Evolutionary conservation across 768 basidiomycete species (phyloP), one percentile per base, ranked within the genome.

Genomic region (Hericium erinaceus): DNA sequence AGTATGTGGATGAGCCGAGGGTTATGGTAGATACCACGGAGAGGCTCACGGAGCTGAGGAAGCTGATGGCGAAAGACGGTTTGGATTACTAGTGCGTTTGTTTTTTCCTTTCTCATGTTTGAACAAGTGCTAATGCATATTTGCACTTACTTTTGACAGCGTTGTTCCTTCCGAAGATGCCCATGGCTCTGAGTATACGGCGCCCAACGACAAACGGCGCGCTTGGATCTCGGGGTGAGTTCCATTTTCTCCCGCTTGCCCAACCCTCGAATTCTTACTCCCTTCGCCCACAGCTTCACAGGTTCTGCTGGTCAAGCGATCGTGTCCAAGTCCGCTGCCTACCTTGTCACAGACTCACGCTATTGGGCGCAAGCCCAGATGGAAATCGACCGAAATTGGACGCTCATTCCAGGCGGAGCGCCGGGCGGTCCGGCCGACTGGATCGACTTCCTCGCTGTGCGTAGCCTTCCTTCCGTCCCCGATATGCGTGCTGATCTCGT

Each of bases 131-230:
- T 39, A 62, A 49, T 56, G 28, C 4, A 33, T 33, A 4, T 33
- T 55, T 13, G n/a, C 48, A 15, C n/a, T 13, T 33, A 39, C 8
- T 22, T 2, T 39, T 13, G 13, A 9, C 55, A 92, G 89, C 64
- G 69, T 91, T 61, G 69, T 92, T 50, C 89, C 89, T 2, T 83
- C 79, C 39, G 88, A 89, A 69, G 91, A 93, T 65, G 85, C 89
- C 5, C 91, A 93, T 66, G 80, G 81, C 54, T 90, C 89, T 0
- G 91, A 93, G 69, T 92, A 90, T 59, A 85, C 91, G 24, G 81
- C 88, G 16, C 68, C 77, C 7, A 81, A 82, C 58, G 91, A 93
- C 69, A 87, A 86, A 68, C 81, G 91, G 51, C 75, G 87, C 56
- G 80, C 89, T 66, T 92, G 81, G 73, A 81, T 92, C 53, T 84